These are phyloP conservation scores for Auriscalpium microsporum DNA, from an alignment of 768 basidiomycete species.

Conservation along the genomic window DNA sequence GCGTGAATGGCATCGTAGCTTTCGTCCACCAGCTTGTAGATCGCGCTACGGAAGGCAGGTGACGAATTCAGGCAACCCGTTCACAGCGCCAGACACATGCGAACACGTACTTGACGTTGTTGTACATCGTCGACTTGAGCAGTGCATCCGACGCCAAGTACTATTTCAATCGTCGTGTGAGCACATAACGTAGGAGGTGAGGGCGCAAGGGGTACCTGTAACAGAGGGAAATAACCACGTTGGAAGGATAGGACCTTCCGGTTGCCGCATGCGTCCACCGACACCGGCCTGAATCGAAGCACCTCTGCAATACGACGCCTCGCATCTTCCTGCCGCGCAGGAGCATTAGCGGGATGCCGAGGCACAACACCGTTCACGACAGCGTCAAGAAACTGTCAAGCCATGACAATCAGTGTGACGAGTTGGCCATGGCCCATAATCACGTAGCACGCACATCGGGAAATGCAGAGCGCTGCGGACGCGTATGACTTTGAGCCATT, in stretches of 20 bases:
- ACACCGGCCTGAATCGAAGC: constrained; percentile 17
- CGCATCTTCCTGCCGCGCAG: constrained; percentile 16
- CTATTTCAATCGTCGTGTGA: constrained; percentile 6
- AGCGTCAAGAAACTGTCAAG: constrained; percentile 19
- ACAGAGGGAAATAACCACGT: constrained; percentile 23
- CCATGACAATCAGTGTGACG: neutral
- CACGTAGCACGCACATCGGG: neutral
- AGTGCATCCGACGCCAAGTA: constrained; percentile 24
- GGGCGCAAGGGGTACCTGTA: constrained; percentile 15
- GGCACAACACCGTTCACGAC: constrained; percentile 13
- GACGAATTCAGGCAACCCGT: neutral
- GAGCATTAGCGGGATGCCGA: no score
- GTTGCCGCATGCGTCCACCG: constrained; percentile 7
- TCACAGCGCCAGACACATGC: neutral
- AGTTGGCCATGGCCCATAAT: neutral
- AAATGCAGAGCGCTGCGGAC: constrained; percentile 21
- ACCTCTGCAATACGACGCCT: constrained; percentile 23
- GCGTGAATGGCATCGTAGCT: constrained; percentile 20
- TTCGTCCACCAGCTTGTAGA: constrained; percentile 20
- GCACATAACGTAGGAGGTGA: no score
- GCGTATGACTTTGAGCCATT: constrained; percentile 7
- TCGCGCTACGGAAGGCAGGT: constrained; percentile 2
- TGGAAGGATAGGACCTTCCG: constrained; percentile 22
- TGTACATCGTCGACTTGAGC: constrained; percentile 23
- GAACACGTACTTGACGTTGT: constrained; percentile 21